These are phyloP conservation scores for Asterochloris erici DNA, from an alignment of 139 green algal genomes.

Conservation along the genomic window DNA sequence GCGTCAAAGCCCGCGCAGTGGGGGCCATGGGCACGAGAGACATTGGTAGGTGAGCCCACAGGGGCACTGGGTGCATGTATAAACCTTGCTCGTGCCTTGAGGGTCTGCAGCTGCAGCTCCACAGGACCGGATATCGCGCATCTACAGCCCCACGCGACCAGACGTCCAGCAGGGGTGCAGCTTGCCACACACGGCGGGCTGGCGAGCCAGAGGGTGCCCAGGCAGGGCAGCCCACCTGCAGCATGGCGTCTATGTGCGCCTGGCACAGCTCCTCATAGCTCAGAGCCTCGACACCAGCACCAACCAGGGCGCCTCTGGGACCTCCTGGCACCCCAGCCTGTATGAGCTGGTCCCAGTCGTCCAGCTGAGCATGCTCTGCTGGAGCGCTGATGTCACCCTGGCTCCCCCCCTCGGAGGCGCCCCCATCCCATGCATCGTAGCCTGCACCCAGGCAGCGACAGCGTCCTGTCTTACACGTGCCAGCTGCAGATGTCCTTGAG, in stretches of 20 bases:
- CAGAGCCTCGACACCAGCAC: constrained; percentile 1
- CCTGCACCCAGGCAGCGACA: not conserved
- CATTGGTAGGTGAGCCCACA: too few species aligned
- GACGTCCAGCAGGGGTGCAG: too few species aligned
- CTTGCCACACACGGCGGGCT: too few species aligned
- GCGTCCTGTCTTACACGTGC: not conserved
- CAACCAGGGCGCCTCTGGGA: not conserved
- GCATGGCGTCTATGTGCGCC: constrained; percentile 39
- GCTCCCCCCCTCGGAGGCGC: constrained; percentile 1
- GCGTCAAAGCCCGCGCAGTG: too few species aligned
- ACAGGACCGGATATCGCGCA: too few species aligned
- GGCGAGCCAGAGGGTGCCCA: too few species aligned
- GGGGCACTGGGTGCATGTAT: too few species aligned
- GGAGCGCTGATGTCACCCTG: not conserved
- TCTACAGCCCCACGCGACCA: too few species aligned
- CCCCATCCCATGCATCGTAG: not conserved
- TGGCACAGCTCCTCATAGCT: constrained; percentile 40
- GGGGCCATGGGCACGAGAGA: too few species aligned
- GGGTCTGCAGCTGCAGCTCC: too few species aligned
- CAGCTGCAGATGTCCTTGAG: too few species aligned
- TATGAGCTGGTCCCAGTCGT: constrained; percentile 11
- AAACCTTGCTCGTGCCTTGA: too few species aligned
- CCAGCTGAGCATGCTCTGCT: constrained; percentile 8
- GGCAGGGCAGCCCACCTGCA: not conserved
- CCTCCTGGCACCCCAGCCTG: not conserved